Conservation (phyloP, 257 asterid species). For the Anisodus tanguticus region DNA sequence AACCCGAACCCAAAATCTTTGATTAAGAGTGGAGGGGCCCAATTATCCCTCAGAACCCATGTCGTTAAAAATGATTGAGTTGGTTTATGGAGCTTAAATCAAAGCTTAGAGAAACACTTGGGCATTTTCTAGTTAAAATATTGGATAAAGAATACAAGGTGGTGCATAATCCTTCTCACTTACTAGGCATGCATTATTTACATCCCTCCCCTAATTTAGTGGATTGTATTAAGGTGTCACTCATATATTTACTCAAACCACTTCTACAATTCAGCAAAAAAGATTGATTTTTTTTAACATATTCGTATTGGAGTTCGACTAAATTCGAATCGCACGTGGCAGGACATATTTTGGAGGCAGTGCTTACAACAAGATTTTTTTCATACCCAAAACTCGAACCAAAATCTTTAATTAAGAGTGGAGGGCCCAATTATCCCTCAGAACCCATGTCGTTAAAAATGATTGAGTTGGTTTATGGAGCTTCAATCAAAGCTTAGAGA, state of each 20-base stretch:
- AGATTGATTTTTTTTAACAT: too few species aligned
- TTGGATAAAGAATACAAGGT: constrained; percentile 12
- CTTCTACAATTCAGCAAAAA: background rate
- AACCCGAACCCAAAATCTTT: too few species aligned
- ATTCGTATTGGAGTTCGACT: too few species aligned
- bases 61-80: background rate
- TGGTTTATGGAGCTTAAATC: background rate
- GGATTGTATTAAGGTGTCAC: constrained; percentile 9
- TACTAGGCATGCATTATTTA: constrained; percentile 18
- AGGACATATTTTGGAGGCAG: too few species aligned
- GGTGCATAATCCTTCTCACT: constrained; percentile 12
- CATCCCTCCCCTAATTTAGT: constrained; percentile 3
- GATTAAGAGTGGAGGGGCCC: too few species aligned
- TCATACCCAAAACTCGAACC: too few species aligned
- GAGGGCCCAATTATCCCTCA: too few species aligned
- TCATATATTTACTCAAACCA: background rate
- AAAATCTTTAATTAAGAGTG: too few species aligned
- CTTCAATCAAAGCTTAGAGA: constrained; percentile 3
- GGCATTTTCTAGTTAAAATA: background rate
- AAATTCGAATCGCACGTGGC: too few species aligned
- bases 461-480: background rate
- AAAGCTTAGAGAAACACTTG: constrained; percentile 8
- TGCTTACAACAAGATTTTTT: too few species aligned
- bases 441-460: too few species aligned
- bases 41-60: too few species aligned